These are phyloP conservation scores for Corylus avellana DNA, from an alignment of 306 rosid species.

Conservation along the genomic window DNA sequence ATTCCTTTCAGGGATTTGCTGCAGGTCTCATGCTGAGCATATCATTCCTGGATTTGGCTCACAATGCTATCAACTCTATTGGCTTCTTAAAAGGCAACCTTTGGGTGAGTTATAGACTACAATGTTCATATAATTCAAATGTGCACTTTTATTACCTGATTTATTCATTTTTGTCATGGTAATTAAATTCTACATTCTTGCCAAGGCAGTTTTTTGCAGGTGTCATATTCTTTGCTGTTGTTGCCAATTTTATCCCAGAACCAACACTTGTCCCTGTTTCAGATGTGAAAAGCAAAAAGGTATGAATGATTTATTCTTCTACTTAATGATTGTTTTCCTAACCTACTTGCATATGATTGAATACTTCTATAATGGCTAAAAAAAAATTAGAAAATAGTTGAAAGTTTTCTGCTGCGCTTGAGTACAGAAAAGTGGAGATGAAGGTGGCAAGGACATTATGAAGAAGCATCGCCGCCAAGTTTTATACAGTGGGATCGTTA, in stretches of 20 bases:
- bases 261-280: constrained; percentile 72
- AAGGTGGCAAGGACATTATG: constrained; percentile 82
- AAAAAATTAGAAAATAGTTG: constrained; percentile 33
- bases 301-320: constrained; percentile 27
- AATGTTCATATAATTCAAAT: background rate
- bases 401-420: constrained; percentile 43
- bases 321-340: constrained; percentile 11
- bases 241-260: constrained; percentile 87
- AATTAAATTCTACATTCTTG: constrained; percentile 23
- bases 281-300: constrained; percentile 70
- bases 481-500: constrained; percentile 79
- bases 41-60: constrained; percentile 97
- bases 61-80: constrained; percentile 86
- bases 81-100: constrained; percentile 93
- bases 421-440: constrained; percentile 70
- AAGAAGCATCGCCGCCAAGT: constrained; percentile 94
- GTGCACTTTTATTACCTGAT: constrained; percentile 2
- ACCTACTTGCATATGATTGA: constrained; percentile 23
- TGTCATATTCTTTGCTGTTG: constrained; percentile 76
- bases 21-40: constrained; percentile 97
- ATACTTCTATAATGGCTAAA: constrained; percentile 19
- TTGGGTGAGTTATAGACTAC: constrained; percentile 61
- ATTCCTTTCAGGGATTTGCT: constrained; percentile 77
- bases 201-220: constrained; percentile 85
- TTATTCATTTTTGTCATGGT: constrained; percentile 19